Percentiles rank a stretch among this genome's conserved stretches.
Conservation (phyloP, 1,284 basidiomycete species). For the Volvariella volvacea region DNA sequence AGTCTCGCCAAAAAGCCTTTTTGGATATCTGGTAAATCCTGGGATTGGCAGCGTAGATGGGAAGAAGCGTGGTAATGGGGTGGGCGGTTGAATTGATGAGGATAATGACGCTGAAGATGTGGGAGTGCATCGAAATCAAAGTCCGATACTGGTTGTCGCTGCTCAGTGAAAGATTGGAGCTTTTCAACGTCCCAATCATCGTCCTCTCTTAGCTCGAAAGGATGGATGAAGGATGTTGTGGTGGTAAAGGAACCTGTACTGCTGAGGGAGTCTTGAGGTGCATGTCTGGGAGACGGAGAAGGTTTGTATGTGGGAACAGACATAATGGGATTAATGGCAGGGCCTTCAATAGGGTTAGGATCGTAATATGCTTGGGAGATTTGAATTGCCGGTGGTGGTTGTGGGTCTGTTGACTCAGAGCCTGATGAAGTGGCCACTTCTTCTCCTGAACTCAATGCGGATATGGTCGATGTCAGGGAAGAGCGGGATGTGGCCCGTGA, state of each 20-base stretch:
- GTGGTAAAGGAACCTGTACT: constrained; percentile 23
- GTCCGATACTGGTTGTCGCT: constrained; percentile 34
- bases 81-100: not conserved
- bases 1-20: not conserved
- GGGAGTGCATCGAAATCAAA: constrained; percentile 61
- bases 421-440: not conserved
- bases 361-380: constrained; percentile 63
- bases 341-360: constrained; percentile 48
- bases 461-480: too few relatives aligned
- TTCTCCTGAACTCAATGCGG: too few relatives aligned
- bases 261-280: not conserved
- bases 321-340: constrained; percentile 33
- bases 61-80: not conserved
- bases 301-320: not conserved
- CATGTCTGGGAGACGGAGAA: constrained; percentile 2
- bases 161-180: constrained; percentile 22
- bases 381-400: constrained; percentile 31
- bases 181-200: constrained; percentile 26
- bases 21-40: not conserved
- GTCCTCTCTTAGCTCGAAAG: constrained; percentile 34
- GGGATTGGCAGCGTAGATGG: not conserved
- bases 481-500: not conserved
- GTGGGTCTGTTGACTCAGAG: constrained; percentile 8
- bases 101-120: constrained; percentile 5
- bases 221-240: constrained; percentile 53